A percentile compares a stretch with the other conserved stretches of the same genome.
Conservation (phyloP, 75 land plant species). For the Sequoia sempervirens region DNA sequence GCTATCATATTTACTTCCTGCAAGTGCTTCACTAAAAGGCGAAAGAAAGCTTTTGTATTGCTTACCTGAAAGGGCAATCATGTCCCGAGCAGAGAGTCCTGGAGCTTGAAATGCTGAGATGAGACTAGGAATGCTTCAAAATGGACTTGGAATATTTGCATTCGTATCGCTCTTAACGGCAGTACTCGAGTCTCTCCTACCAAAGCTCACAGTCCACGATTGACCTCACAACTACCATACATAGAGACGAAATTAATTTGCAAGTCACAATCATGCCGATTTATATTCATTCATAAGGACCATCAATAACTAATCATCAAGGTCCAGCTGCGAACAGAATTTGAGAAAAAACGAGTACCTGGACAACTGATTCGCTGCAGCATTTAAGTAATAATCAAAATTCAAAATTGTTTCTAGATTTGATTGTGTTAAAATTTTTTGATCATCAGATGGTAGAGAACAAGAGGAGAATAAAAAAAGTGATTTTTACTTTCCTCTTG, state of each 20-base stretch:
- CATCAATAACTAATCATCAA: too few species aligned
- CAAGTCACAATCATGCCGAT: too few species aligned
- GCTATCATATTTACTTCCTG: too few species aligned
- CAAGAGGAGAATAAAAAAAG: too few species aligned
- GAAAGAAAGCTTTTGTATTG: too few species aligned
- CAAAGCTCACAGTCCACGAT: constrained; percentile 13
- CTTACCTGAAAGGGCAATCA: constrained; percentile 18
- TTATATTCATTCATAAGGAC: background rate
- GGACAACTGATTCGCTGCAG: constrained; percentile 44
- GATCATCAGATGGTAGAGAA: too few species aligned
- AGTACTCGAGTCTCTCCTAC: constrained; percentile 18
- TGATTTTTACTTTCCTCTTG: too few species aligned
- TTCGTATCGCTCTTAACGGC: background rate
- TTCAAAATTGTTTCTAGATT: too few species aligned
- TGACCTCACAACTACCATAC: constrained; percentile 10
- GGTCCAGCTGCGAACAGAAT: background rate
- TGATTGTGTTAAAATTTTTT: too few species aligned
- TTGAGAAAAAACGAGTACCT: constrained; percentile 15
- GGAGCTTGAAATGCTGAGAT: constrained; percentile 16
- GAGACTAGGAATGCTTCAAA: constrained; percentile 12
- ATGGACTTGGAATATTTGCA: constrained; percentile 14
- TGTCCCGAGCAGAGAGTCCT: constrained; percentile 26
- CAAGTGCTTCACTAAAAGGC: too few species aligned
- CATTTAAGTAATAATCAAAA: too few species aligned
- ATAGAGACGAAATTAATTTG: too few species aligned